phyloP scores from a whole-genome alignment of 345 rosid genomes.

The Psidium friedrichsthalianum region DNA sequence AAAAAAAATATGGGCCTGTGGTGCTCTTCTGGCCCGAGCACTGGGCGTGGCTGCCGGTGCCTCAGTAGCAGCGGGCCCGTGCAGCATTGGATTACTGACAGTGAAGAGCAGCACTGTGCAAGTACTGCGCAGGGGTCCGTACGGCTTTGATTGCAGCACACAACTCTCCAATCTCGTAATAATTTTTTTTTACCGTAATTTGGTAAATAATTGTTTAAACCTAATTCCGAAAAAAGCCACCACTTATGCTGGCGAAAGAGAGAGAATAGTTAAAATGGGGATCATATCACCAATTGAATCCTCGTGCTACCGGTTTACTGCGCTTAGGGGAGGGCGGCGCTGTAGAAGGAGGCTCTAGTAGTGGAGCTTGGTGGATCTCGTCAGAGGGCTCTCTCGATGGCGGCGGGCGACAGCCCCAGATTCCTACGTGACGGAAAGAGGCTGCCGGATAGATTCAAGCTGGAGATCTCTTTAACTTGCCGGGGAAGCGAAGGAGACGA shows the following conservation, averaged over 20 bases:
- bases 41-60: no score
- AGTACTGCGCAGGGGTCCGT: no score
- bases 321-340: not conserved
- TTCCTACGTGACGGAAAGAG: not conserved
- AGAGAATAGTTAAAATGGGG: not conserved
- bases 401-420: not conserved
- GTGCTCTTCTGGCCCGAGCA: no score
- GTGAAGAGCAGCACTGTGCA: no score
- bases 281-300: not conserved
- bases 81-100: no score
- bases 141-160: no score
- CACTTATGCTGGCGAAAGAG: conserved; percentile 6
- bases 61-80: no score
- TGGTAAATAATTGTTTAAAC: no score
- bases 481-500: not conserved
- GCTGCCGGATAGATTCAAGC: not conserved
- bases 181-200: no score
- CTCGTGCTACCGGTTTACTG: not conserved
- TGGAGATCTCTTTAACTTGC: not conserved
- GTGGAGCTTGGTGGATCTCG: not conserved
- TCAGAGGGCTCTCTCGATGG: not conserved
- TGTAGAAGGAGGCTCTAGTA: conserved; percentile 14
- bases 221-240: no score
- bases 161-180: no score
- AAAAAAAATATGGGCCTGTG: no score